Base-by-base conservation (phyloP, 1,139 yeast genomes). In the Geotrichum australiense region DNA sequence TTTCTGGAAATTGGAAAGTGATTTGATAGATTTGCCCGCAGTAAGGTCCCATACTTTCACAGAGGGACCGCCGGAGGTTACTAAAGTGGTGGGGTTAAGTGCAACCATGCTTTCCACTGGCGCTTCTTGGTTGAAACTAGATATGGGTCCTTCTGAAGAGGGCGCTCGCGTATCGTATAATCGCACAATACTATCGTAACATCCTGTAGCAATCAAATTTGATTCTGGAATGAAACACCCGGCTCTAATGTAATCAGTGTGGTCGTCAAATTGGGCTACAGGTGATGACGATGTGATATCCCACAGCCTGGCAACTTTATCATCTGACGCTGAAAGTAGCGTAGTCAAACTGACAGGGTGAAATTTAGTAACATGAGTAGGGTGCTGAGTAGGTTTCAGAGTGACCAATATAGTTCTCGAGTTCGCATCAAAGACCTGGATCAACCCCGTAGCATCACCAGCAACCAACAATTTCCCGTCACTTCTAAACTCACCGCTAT, bases 301-400 rank as follows among this genome's bases (percentile, higher is more conserved):
- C 71, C 91, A 91, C 32, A 93, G 63, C 57, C 96, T 70, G 2
- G 87, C 87, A 8, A 79, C 71, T 54, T 94, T 71, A 64, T 91
- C 98, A 63, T 91, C 98, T 3, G 94, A 82, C 4, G 95, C 96
- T 3, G 96, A 83, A 20, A 87, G 69, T 47, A 91, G 64, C 47
- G 83, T 82, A 36, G 85, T 77, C 14, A 79, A 74, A 32, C 76
- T 68, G 3, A 79, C 67, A 8, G 93, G 87, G 54, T 85, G 91
- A 64, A 86, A 91, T 59, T 84, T 86, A n/a, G 96, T 87, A 21
- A 89, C 95, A 57, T 85, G 96, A 0, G 94, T 83, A 8, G 97
- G 89, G 61, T 85, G 87, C 15, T 80, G 67, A 1, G 93, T 80
- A 2, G 96, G 95, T 45, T 75, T 74, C 37, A 91, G 69, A 26